phyloP scores from a whole-genome alignment of 2,329 filamentous ascomycete genomes.

The Colletotrichum costaricense region DNA sequence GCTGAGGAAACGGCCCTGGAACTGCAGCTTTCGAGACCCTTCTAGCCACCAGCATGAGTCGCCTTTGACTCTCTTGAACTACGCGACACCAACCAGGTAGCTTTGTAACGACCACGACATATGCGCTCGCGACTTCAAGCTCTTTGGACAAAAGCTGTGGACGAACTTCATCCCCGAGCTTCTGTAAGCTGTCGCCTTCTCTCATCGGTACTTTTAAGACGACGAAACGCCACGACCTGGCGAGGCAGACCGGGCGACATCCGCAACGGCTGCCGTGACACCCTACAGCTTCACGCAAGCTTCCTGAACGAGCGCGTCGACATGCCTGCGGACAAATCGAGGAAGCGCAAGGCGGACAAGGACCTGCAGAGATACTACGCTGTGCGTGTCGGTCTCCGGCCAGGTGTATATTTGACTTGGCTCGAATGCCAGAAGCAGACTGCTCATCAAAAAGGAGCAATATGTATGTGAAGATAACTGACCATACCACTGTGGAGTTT shows the following conservation, averaged over 20 bases:
- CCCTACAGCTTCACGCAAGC: background rate
- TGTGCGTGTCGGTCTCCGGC: constrained; percentile 65
- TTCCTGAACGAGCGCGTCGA: constrained; percentile 7
- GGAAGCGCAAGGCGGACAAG: constrained; percentile 61
- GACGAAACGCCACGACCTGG: constrained; percentile 10
- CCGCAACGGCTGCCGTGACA: background rate
- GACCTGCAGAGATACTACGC: constrained; percentile 70
- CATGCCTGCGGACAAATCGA: constrained; percentile 41
- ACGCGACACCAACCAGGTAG: constrained; percentile 27
- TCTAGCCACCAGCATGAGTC: constrained; percentile 11
- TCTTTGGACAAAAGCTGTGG: constrained; percentile 23
- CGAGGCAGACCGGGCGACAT: constrained; percentile 1
- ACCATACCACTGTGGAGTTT: background rate
- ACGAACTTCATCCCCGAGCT: background rate
- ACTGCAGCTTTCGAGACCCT: background rate
- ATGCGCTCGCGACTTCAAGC: constrained; percentile 29
- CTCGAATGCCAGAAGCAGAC: constrained; percentile 71
- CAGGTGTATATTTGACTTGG: constrained; percentile 63
- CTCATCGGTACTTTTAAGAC: background rate
- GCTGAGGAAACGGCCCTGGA: constrained; percentile 15
- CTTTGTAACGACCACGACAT: constrained; percentile 22
- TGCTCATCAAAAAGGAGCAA: constrained; percentile 70
- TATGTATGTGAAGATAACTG: constrained; percentile 65
- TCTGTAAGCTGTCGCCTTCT: background rate
- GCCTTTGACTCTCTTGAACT: constrained; percentile 30